These are phyloP conservation scores for Yamadazyma diddensiae DNA, from an alignment of 1,139 yeast genomes.

Conservation along the genomic window DNA sequence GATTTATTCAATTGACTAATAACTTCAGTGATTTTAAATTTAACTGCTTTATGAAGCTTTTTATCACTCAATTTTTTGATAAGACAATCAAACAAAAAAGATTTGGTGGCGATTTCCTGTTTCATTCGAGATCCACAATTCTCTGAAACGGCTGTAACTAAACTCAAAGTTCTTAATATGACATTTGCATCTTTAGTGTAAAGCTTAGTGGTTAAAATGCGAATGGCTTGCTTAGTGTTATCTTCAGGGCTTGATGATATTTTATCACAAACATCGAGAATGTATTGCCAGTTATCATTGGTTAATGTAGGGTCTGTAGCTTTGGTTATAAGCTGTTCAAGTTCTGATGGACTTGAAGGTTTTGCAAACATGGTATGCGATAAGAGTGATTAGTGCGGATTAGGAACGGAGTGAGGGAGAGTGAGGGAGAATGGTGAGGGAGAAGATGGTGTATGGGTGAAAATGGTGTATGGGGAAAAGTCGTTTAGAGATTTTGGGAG, in stretches of 20 bases:
- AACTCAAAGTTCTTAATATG: conserved; percentile 66
- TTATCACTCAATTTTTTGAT: conserved; percentile 54
- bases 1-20: conserved; percentile 60
- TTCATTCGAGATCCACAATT: conserved; percentile 90
- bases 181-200: conserved; percentile 74
- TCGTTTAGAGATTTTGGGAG: no score
- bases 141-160: conserved; percentile 78
- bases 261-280: conserved; percentile 78
- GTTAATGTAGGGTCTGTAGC: conserved; percentile 89
- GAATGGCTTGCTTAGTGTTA: conserved; percentile 51
- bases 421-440: no score
- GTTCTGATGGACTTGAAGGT: conserved; percentile 5
- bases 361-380: conserved; percentile 1
- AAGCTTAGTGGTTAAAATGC: conserved; percentile 50
- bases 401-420: no score
- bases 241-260: conserved; percentile 73
- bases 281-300: conserved; percentile 81
- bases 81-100: conserved; percentile 56
- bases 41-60: conserved; percentile 65
- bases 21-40: conserved; percentile 62
- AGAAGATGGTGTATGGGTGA: no score
- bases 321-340: conserved; percentile 13
- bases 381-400: no score
- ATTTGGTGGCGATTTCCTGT: conserved; percentile 72
- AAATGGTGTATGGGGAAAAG: no score